Conservation (phyloP, 306 rosid species). For the Mimosa bimucronata region DNA sequence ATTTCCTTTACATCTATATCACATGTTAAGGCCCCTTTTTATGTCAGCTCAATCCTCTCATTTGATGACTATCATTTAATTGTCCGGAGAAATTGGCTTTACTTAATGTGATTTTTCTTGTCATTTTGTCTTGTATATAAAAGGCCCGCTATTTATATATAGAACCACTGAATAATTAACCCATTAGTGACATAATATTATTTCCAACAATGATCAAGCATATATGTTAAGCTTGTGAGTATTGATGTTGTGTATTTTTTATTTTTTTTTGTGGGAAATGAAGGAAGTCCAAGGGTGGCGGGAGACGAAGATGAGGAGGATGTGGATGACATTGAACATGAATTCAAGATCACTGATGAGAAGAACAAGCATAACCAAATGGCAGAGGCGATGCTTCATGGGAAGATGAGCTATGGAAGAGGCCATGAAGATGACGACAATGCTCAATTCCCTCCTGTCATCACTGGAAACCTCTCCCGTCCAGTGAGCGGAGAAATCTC, state of each 20-base stretch:
- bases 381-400: slow-evolving; percentile 89
- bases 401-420: slow-evolving; percentile 91
- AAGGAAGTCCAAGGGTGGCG: slow-evolving; percentile 93
- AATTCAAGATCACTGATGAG: slow-evolving; percentile 47
- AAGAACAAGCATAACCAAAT: slow-evolving; percentile 58
- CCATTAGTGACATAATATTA: no score
- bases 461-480: slow-evolving; percentile 48
- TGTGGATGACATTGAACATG: slow-evolving; percentile 89
- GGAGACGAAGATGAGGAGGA: slow-evolving; percentile 97
- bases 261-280: neutral
- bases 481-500: slow-evolving; percentile 72
- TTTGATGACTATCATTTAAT: no score
- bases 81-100: no score
- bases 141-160: no score
- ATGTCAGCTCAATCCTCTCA: no score
- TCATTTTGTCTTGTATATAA: no score
- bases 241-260: neutral
- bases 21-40: no score
- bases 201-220: no score
- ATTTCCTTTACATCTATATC: no score
- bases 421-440: slow-evolving; percentile 71
- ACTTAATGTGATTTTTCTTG: no score
- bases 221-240: neutral
- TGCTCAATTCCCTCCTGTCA: slow-evolving; percentile 64
- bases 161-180: no score